These are phyloP conservation scores for Suhomyces bokatorum DNA, from an alignment of 1,139 yeast genomes.

Conservation along the genomic window DNA sequence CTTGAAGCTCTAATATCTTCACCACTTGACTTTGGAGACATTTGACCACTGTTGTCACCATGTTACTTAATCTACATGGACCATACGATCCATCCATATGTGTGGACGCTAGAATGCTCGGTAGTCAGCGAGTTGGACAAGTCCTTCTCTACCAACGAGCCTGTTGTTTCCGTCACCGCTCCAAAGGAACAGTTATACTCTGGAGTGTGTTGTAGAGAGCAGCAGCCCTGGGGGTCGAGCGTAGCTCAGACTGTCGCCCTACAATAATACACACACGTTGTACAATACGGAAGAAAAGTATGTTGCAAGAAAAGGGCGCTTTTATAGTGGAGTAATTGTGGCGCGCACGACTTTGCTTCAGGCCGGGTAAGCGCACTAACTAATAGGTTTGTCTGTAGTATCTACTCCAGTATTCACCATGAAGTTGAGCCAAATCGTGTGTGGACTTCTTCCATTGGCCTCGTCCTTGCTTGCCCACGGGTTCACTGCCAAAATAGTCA, in stretches of 20 bases:
- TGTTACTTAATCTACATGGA: too few species aligned
- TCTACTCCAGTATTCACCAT: background rate
- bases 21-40: too few species aligned
- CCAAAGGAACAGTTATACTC: conserved; percentile 40
- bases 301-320: conserved; percentile 5
- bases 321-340: conserved; percentile 10
- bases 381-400: background rate
- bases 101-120: conserved; percentile 52
- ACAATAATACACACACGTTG: conserved; percentile 55
- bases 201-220: conserved; percentile 58
- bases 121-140: conserved; percentile 23
- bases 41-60: too few species aligned
- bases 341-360: background rate
- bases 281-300: conserved; percentile 40
- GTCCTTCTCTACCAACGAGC: conserved; percentile 26
- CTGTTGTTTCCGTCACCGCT: conserved; percentile 49
- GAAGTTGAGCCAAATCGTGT: background rate
- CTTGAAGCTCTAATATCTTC: too few species aligned
- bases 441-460: background rate
- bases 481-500: conserved; percentile 19
- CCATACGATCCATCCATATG: too few species aligned
- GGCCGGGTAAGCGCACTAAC: conserved; percentile 12
- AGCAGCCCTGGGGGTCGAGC: conserved; percentile 36
- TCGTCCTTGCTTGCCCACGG: conserved; percentile 4
- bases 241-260: conserved; percentile 42